Evolutionary conservation across 371 early-diverging fungal species (phyloP), one percentile per base, ranked within the genome.

Genomic region (Nematocida sp.): DNA sequence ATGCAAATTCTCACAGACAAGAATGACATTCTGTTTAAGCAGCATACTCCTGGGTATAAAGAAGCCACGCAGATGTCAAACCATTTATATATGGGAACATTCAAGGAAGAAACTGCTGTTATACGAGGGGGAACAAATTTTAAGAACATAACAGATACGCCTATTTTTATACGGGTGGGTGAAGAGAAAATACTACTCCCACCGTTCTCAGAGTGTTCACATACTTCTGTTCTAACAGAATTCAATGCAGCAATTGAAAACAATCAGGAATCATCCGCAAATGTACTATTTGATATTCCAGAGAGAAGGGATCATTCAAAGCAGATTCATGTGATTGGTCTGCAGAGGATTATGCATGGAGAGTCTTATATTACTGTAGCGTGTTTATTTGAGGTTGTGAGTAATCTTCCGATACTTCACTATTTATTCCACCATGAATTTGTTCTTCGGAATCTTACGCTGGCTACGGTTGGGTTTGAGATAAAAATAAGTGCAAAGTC

Each of bases 61-160:
- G n/a, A 50, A 33, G 73, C 52, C 23, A 47, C 62, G 7, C 46
- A 60, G 23, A 23, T 64, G 11, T 73, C 73, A 15, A 44, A 23
- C 11, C 66, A 67, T 3, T 39, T 46, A 7, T 78, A 18, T 71
- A 18, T 78, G 11, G 69, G 20, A 11, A 33, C 80, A 7, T 57
- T 78, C 18, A 70, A 44, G 25, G 56, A 78, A 33, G 33, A 57
- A 3, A 46, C 69, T 11, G 80, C 45, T 0, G 57, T 33, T 15
- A 70, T 78, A n/a, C 7, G 57, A 15, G 80, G 80, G 40, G 54
- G 9, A 7, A 55, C 61, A 20, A 78, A 67, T 42, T 78, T 78
- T 60, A 78, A 78, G 58, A 78, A 78, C 52, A 78, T 70, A n/a
- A 78, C 80, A 18, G 71, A 78, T 45, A 75, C 60, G 7, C 50